Base-by-base conservation (phyloP, 1,284 basidiomycete species). In the Tylopilus sp. region DNA sequence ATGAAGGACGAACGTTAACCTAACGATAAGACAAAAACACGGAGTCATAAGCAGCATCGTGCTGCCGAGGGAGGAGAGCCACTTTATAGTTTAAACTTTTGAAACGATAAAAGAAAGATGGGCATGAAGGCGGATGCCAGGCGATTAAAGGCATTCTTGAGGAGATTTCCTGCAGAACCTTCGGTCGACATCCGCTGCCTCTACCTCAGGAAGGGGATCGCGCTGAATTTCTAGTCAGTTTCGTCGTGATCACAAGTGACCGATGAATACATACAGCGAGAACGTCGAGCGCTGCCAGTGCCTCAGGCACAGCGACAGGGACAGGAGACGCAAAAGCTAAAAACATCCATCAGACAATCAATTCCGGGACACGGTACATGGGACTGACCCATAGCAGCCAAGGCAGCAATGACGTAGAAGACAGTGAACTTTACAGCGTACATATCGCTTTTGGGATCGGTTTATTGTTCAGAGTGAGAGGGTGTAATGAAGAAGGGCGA, bases 391-490 rank as follows among this genome's bases (percentile, higher is more conserved):
- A 59, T 45, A 20, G 59, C 47, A 36, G 47, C 59, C 53, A 68
- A 46, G 35, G 52, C 53, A 33, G 61, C 64, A 14, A 66, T 56
- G 53, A 68, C 50, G 54, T 59, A 66, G 63, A 69, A 48, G 9
- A 63, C 7, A 0, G 57, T 52, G 33, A 66, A 56, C 37, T 64
- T 68, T 12, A 26, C 48, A 26, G 54, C 40, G 59, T 65, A 29
- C 64, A 68, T 68, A 6, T 51, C 50, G 49, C 26, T 54, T 62
- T 68, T 54, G 11, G 61, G 36, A 55, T 38, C 50, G 0, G 51
- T 41, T 60, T 64, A 67, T 68, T 69, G 63, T 68, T 62, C 53
- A 52, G 44, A 37, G 35, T 24, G 30, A 21, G 46, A 18, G 9
- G 41, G 24, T 34, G 50, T 8, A 30, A 33, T 35, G 44, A 7